A percentile compares a stretch with the other conserved stretches of the same genome.
These are phyloP conservation scores for Candida krabiensis DNA, from an alignment of 805 yeast genomes.

Conservation along the genomic window DNA sequence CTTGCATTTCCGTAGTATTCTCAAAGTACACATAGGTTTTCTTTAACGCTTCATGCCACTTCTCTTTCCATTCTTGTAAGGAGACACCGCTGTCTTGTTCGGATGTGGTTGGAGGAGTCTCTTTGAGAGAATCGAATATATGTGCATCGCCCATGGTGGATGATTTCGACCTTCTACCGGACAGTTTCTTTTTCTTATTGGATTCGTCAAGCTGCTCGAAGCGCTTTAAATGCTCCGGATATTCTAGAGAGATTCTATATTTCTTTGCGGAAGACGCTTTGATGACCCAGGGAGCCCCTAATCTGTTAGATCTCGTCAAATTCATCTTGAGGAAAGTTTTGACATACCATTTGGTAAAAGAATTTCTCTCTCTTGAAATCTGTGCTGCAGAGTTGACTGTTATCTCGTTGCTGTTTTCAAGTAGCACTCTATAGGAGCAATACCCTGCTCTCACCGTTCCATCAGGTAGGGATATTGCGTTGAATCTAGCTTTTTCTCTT, in stretches of 20 bases:
- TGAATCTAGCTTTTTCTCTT: slow-evolving; percentile 83
- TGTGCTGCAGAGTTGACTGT: slow-evolving; percentile 67
- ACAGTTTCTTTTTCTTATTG: slow-evolving; percentile 8
- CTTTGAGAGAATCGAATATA: slow-evolving; percentile 34
- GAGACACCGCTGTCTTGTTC: slow-evolving; percentile 42
- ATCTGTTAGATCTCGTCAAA: slow-evolving; percentile 72
- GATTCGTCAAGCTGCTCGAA: slow-evolving; percentile 16
- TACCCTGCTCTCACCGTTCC: slow-evolving; percentile 42
- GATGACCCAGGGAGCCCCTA: slow-evolving; percentile 97
- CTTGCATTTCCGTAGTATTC: slow-evolving; percentile 37
- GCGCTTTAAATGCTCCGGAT: slow-evolving; percentile 54
- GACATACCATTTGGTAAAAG: slow-evolving; percentile 86
- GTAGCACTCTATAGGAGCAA: slow-evolving; percentile 69
- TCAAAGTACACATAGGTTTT: slow-evolving; percentile 50
- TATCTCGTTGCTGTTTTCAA: slow-evolving; percentile 51
- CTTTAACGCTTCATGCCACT: slow-evolving; percentile 51
- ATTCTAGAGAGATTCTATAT: slow-evolving; percentile 62
- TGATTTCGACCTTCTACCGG: slow-evolving; percentile 4
- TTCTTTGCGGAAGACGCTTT: slow-evolving; percentile 70
- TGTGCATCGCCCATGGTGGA: slow-evolving; percentile 11
- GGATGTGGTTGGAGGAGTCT: slow-evolving; percentile 36
- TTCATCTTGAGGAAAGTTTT: slow-evolving; percentile 85
- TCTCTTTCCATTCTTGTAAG: slow-evolving; percentile 48
- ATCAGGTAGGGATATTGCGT: slow-evolving; percentile 41
- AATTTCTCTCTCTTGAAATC: slow-evolving; percentile 77